A percentile compares a stretch with the other conserved stretches of the same genome.
phyloP scores from a whole-genome alignment of 768 basidiomycete species.

The Macrolepiota dolichaula region DNA sequence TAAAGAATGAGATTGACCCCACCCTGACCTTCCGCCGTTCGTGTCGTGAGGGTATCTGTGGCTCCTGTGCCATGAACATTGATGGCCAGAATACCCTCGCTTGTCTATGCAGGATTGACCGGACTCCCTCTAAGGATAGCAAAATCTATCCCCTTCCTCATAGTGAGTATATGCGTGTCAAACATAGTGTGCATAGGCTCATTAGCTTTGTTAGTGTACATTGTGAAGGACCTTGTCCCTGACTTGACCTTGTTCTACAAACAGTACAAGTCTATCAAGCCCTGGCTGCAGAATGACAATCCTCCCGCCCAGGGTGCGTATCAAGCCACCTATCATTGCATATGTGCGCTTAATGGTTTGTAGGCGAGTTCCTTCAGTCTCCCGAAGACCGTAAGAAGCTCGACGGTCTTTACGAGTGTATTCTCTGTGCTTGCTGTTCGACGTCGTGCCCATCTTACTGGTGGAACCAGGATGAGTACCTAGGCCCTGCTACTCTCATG shows the following conservation, averaged over 20 bases:
- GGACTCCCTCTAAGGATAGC: constrained; percentile 60
- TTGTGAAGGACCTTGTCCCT: constrained; percentile 97
- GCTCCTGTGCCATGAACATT: constrained; percentile 99
- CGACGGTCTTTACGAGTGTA: constrained; percentile 97
- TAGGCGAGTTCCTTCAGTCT: constrained; percentile 84
- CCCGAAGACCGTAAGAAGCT: constrained; percentile 92
- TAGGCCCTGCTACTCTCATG: constrained; percentile 96
- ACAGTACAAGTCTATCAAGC: constrained; percentile 99
- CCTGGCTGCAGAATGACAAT: constrained; percentile 92
- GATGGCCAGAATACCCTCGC: constrained; percentile 98
- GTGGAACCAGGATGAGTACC: constrained; percentile 99
- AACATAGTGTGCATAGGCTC: background rate
- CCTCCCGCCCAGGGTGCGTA: constrained; percentile 64
- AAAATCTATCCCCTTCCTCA: constrained; percentile 98
- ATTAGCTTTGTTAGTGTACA: constrained; percentile 68
- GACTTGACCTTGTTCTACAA: constrained; percentile 94
- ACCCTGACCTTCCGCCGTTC: constrained; percentile 95
- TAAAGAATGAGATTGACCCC: constrained; percentile 98
- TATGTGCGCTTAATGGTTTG: background rate
- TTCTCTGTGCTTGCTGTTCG: constrained; percentile 95
- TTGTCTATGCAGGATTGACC: constrained; percentile 93
- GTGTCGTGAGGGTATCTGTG: constrained; percentile 95
- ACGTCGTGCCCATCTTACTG: constrained; percentile 98
- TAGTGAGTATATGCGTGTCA: constrained; percentile 54
- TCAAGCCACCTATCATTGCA: background rate